Conservation (phyloP, 2,329 filamentous ascomycete species). For the Trichoderma koningiopsis region DNA sequence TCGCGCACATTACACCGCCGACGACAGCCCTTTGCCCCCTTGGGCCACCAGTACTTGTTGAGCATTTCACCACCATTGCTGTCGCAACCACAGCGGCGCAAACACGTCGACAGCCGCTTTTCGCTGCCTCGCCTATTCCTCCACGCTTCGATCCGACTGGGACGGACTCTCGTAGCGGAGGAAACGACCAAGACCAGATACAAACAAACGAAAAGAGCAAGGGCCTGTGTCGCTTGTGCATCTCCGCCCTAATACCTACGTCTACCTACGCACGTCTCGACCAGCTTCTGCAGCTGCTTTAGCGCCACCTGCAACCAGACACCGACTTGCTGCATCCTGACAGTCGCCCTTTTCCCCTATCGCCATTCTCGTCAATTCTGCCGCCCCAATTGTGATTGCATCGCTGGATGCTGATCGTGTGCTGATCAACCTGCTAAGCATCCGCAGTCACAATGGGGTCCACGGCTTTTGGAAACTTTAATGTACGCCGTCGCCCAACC, state of each 20-base stretch:
- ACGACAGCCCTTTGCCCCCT: background rate
- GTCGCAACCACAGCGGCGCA: conserved; percentile 20
- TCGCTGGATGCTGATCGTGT: conserved; percentile 12
- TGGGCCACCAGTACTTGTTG: background rate
- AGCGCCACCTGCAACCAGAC: conserved; percentile 20
- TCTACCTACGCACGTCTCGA: conserved; percentile 3
- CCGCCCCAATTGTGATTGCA: conserved; percentile 21
- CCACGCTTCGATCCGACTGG: conserved; percentile 15
- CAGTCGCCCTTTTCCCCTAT: background rate
- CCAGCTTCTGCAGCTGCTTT: conserved; percentile 19
- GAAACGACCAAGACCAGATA: background rate
- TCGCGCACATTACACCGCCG: conserved; percentile 15
- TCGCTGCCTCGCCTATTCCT: conserved; percentile 5
- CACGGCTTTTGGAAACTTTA: conserved; percentile 63
- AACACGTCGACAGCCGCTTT: conserved; percentile 1
- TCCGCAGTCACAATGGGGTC: conserved; percentile 55
- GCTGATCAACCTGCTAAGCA: conserved; percentile 14
- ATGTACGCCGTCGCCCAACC: conserved; percentile 44
- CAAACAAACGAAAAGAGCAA: background rate
- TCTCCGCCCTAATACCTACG: background rate
- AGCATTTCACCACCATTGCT: conserved; percentile 7
- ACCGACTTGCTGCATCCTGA: conserved; percentile 13
- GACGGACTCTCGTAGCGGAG: background rate
- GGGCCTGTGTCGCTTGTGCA: conserved; percentile 14
- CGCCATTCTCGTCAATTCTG: conserved; percentile 7